Conservation (phyloP, 495 filamentous ascomycete species). For the Eremomyces bilateralis region DNA sequence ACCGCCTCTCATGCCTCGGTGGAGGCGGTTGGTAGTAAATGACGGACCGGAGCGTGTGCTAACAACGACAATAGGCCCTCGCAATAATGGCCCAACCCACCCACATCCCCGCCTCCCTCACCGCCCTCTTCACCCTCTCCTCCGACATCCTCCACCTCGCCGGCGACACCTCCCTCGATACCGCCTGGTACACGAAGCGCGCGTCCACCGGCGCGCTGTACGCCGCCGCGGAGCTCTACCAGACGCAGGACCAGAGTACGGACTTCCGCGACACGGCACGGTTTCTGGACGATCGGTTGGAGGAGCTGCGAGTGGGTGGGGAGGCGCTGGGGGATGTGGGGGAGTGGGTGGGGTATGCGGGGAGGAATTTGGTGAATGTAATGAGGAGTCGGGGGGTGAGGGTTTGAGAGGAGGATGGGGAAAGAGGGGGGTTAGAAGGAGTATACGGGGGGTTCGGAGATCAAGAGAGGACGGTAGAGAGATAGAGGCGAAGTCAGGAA, state of each 20-base stretch:
- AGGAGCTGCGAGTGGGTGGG: conserved; percentile 39
- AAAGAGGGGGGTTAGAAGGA: too few relatives aligned
- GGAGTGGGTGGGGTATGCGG: conserved; percentile 62
- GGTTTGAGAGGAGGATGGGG: conserved; percentile 15
- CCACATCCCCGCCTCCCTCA: conserved; percentile 53
- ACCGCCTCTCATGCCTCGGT: too few relatives aligned
- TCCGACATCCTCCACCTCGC: conserved; percentile 79
- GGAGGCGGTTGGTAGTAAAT: too few relatives aligned
- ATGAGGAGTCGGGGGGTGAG: conserved; percentile 21
- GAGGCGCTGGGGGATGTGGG: conserved; percentile 34
- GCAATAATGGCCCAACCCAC: conserved; percentile 65
- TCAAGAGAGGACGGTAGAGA: too few relatives aligned
- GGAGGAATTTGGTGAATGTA: conserved; percentile 26
- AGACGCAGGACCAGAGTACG: conserved; percentile 61
- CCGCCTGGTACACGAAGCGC: conserved; percentile 80
- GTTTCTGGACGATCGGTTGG: conserved; percentile 57
- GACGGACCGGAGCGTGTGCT: conserved; percentile 1
- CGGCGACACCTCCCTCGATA: conserved; percentile 61
- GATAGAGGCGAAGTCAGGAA: too few relatives aligned
- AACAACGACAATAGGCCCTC: conserved; percentile 36
- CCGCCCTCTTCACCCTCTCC: conserved; percentile 55
- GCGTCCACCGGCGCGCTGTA: conserved; percentile 59
- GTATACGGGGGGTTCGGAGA: too few relatives aligned
- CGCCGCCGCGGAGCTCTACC: conserved; percentile 59
- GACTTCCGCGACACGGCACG: conserved; percentile 50